Percentiles rank a stretch among this genome's conserved stretches.
These are phyloP conservation scores for Monilinia polystroma DNA, from an alignment of 2,329 filamentous ascomycete species.

Conservation along the genomic window DNA sequence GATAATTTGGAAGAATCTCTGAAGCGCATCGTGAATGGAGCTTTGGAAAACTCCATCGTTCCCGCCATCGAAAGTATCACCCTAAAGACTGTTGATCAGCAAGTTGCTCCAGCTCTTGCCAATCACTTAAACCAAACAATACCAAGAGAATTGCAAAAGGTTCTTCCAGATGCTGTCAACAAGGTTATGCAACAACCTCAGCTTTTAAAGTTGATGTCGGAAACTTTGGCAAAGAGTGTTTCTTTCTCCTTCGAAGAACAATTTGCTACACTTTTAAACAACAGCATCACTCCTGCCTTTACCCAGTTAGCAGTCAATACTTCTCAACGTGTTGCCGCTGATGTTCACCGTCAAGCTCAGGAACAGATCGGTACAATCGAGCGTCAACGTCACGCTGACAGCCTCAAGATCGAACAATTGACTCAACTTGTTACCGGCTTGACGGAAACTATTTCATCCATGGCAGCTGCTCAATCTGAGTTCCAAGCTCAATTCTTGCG, in stretches of 20 bases:
- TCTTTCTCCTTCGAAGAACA: slow-evolving; percentile 68
- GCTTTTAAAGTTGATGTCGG: slow-evolving; percentile 68
- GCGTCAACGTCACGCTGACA: slow-evolving; percentile 39
- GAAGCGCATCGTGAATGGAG: slow-evolving; percentile 56
- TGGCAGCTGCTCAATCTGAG: slow-evolving; percentile 66
- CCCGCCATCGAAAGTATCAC: slow-evolving; percentile 71
- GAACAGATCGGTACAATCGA: slow-evolving; percentile 39
- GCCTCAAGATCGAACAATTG: slow-evolving; percentile 71
- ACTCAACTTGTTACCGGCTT: slow-evolving; percentile 64
- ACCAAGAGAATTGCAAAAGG: slow-evolving; percentile 67
- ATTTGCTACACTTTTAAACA: slow-evolving; percentile 59
- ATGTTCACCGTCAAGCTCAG: slow-evolving; percentile 60
- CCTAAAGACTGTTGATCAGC: slow-evolving; percentile 58
- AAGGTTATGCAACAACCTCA: slow-evolving; percentile 72
- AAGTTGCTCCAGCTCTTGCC: slow-evolving; percentile 64
- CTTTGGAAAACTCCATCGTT: slow-evolving; percentile 69
- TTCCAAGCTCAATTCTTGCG: slow-evolving; percentile 65
- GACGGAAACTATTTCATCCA: slow-evolving; percentile 65
- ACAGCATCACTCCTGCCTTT: slow-evolving; percentile 65
- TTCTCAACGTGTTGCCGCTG: slow-evolving; percentile 64
- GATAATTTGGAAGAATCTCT: slow-evolving; percentile 61
- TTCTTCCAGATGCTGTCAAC: slow-evolving; percentile 65
- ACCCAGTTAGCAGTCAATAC: slow-evolving; percentile 63
- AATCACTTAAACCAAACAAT: slow-evolving; percentile 33
- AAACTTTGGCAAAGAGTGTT: slow-evolving; percentile 68